Base-by-base conservation (phyloP, 2,329 filamentous ascomycete species). In the Fusarium newnesense region DNA sequence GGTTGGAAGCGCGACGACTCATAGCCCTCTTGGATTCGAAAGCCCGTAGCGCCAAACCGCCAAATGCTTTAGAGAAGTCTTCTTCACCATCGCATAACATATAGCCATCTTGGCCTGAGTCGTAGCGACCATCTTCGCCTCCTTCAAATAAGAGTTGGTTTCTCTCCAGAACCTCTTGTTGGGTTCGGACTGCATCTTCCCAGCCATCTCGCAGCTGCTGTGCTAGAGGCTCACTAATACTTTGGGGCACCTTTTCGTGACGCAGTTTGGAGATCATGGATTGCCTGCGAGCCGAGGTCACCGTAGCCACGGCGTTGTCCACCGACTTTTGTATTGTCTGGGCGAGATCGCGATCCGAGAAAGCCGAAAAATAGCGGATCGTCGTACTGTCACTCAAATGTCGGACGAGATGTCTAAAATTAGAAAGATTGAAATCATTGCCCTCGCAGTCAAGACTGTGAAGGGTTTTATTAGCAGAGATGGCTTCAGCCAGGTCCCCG, bases 341-440 rank as follows among this genome's bases (percentile, higher is more conserved):
- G 9, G 78, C 72, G 18, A 85, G 78, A 71, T 84, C 83, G 9
- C 75, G 65, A 12, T 79, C 78, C 4, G 83, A 82, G 39, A 85
- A 84, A 5, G 83, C 81, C 1, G 85, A 84, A 54, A 86, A 86
- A 44, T 84, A 81, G 42, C 84, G 77, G n/a, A 88, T 83, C 16
- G 81, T 82, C 11, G 70, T 77, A 74, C 86, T 87, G 37, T 80
- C 76, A 60, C 82, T 81, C 34, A 88, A 77, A 57, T 83, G 83
- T 69, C 82, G 83, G 26, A 85, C 82, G 32, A 88, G 77, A 75
- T 86, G 86, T 37, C 83, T 81, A 60, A 87, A 81, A 69, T 85
- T 86, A 28, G 86, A 87, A 40, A 88, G 80, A 69, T 87, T 88
- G 73, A 89, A 87, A 60, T 85, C 85, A 68, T 89, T 90, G 70